Conservation (phyloP, 1,284 basidiomycete genomes). For the Puccinia horiana region DNA sequence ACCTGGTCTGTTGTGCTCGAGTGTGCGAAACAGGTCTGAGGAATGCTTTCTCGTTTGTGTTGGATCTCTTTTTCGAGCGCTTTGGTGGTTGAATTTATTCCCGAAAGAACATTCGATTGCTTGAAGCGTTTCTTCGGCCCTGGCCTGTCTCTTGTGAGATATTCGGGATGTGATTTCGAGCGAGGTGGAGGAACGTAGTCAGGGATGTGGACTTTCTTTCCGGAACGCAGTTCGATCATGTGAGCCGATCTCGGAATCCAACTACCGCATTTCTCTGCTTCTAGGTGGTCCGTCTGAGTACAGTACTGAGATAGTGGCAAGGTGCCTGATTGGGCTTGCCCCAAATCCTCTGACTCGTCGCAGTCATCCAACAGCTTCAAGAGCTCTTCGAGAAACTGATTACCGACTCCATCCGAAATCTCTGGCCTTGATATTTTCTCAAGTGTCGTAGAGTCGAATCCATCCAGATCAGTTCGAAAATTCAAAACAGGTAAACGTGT, state of each 20-base stretch:
- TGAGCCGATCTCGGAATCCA: neutral
- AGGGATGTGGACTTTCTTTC: neutral
- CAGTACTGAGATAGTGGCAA: too few relatives aligned
- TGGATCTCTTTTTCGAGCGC: conserved; percentile 33
- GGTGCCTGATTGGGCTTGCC: neutral
- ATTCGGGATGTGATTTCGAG: neutral
- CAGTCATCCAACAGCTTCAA: conserved; percentile 12
- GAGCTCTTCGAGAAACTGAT: conserved; percentile 25
- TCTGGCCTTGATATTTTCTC: conserved; percentile 17
- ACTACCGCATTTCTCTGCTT: neutral
- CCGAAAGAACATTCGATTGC: conserved; percentile 10
- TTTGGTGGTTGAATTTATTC: conserved; percentile 39
- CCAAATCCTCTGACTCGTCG: neutral
- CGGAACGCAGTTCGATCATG: neutral
- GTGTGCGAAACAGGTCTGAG: neutral
- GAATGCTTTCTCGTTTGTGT: neutral
- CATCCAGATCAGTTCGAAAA: neutral
- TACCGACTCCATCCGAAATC: conserved; percentile 1
- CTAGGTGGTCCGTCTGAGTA: neutral
- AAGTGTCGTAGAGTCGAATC: neutral
- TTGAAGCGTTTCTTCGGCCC: neutral
- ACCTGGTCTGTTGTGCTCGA: neutral
- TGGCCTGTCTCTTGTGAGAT: neutral
- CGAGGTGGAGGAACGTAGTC: conserved; percentile 1
- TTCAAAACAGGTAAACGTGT: neutral